Base-by-base conservation (phyloP, 345 rosid species). In the Populus nigra region DNA sequence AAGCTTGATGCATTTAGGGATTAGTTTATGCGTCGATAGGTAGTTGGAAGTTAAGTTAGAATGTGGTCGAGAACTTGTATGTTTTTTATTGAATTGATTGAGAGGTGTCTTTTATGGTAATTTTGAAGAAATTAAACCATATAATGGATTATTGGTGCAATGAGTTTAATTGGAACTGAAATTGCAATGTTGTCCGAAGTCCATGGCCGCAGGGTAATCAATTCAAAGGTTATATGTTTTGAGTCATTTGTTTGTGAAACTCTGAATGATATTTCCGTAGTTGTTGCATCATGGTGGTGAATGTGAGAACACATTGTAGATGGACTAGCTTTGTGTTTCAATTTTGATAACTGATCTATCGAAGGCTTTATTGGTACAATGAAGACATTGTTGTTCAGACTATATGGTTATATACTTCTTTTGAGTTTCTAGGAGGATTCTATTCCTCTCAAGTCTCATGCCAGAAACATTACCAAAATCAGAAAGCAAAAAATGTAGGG, bases 111-210 rank as follows among this genome's bases (percentile, higher is more conserved):
- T 63, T 18, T 23, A 31, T 39, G 73, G 41, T 11, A 49, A 71
- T 29, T n/a, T 49, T 71, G 16, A 71, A 49, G 25, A 49, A 49
- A 49, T 29, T 65, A 45, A 20, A n/a, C 61, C 62, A 29, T 41
- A 25, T 38, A 43, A 8, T 63, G 23, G 45, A 45, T 18, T 27
- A 23, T 25, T 63, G 8, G 47, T 43, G 35, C 43, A 11, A 45
- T 11, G 33, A 20, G 71, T 11, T 20, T 65, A 43, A 17, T 39
- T 74, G 77, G 27, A 74, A 65, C 55, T 5, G 77, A 59, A 68
- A 17, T 57, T 43, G 8, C 23, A 8, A 59, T 8, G 25, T 59
- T 23, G 29, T 59, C 63, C 5, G 27, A 59, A 59, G 13, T 59
- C 63, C 63, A 59, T 23, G 13, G 13, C 15, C 10, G 10, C 8